Percentiles rank a stretch among this genome's conserved stretches.
Conservation (phyloP, 2,329 filamentous ascomycete genomes). For the Magnaporthiopsis incrustans region DNA sequence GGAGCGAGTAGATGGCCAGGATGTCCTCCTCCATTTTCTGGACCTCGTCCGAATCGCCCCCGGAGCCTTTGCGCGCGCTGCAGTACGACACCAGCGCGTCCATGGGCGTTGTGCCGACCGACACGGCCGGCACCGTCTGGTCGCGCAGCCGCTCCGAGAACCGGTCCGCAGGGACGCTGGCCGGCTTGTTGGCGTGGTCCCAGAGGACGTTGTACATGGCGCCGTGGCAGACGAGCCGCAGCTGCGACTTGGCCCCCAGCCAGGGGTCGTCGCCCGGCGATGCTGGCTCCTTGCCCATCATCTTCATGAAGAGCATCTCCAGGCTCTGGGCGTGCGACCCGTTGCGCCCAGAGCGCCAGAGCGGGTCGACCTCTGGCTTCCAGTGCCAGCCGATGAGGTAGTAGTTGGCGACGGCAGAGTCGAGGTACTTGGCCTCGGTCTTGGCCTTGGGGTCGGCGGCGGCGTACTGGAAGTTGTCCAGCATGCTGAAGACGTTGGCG, state of each 20-base stretch:
- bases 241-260: slow-evolving; percentile 12
- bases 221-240: slow-evolving; percentile 24
- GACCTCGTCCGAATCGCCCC: not conserved
- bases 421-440: slow-evolving; percentile 13
- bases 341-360: slow-evolving; percentile 10
- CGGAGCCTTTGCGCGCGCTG: slow-evolving; percentile 17
- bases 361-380: slow-evolving; percentile 15
- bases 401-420: slow-evolving; percentile 26
- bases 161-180: slow-evolving; percentile 22
- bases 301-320: slow-evolving; percentile 15
- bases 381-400: slow-evolving; percentile 30
- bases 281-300: slow-evolving; percentile 8
- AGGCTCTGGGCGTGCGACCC: not conserved
- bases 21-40: slow-evolving; percentile 16
- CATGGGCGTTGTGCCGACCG: slow-evolving; percentile 30
- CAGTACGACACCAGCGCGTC: slow-evolving; percentile 29
- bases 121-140: slow-evolving; percentile 14
- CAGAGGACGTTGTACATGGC: slow-evolving; percentile 30
- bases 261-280: slow-evolving; percentile 8
- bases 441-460: slow-evolving; percentile 7
- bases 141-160: slow-evolving; percentile 14
- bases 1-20: slow-evolving; percentile 18
- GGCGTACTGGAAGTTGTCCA: slow-evolving; percentile 29
- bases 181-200: slow-evolving; percentile 21
- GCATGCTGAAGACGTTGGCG: slow-evolving; percentile 30